Evolutionary conservation across 768 basidiomycete genomes (phyloP).

Genomic region (Termitomyces sp.): DNA sequence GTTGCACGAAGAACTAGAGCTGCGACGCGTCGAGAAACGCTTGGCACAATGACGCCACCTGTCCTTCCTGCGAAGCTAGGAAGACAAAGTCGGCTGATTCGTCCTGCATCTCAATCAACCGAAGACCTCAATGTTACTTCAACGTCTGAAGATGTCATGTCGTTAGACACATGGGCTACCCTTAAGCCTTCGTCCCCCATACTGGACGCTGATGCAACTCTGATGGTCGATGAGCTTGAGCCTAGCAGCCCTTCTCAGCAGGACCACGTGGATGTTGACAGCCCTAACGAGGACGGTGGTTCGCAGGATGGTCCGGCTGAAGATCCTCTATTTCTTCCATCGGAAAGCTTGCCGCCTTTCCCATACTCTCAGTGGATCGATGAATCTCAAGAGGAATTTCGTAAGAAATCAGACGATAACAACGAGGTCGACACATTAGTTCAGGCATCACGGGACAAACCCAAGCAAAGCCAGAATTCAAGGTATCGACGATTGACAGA

Average conservation of each 20-base stretch:
- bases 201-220: slow-evolving; percentile 21
- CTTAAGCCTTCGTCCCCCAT: slow-evolving; percentile 21
- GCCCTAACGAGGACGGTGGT: slow-evolving; percentile 3
- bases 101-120: slow-evolving; percentile 11
- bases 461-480: slow-evolving; percentile 15
- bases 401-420: slow-evolving; percentile 16
- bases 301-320: slow-evolving; percentile 7
- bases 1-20: slow-evolving; percentile 25
- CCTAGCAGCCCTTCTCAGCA: slow-evolving; percentile 20
- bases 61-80: slow-evolving; percentile 17
- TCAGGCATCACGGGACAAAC: slow-evolving; percentile 17
- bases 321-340: slow-evolving; percentile 48
- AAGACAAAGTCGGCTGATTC: slow-evolving; percentile 13
- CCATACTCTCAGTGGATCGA: slow-evolving; percentile 51
- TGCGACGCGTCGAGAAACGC: slow-evolving; percentile 18
- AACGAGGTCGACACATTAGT: slow-evolving; percentile 36
- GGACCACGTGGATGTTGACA: slow-evolving; percentile 3
- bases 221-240: slow-evolving; percentile 27
- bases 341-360: slow-evolving; percentile 52
- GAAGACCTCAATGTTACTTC: slow-evolving; percentile 7
- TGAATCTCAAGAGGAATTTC: slow-evolving; percentile 10
- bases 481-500: slow-evolving; percentile 52
- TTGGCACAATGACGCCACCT: slow-evolving; percentile 20
- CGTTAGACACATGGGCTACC: slow-evolving; percentile 23
- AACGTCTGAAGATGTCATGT: slow-evolving; percentile 15